Evolutionary conservation across 2,329 filamentous ascomycete species (phyloP).

Genomic region (Cercospora sesami): DNA sequence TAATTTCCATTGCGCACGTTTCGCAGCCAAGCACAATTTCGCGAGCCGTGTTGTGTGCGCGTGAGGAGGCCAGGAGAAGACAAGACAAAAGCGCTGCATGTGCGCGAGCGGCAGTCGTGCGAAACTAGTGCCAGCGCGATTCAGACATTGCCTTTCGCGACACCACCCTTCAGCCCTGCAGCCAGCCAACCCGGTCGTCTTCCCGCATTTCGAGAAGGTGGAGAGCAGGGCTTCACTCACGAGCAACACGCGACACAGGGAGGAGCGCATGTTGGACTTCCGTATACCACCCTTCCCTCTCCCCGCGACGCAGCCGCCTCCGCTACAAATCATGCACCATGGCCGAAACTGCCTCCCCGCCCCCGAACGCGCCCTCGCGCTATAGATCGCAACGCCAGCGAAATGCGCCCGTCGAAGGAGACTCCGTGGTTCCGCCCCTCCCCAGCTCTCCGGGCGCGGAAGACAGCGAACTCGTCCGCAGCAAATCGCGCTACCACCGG

Average conservation of each 20-base stretch:
- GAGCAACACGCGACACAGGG: background rate
- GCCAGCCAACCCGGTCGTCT: background rate
- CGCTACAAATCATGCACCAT: slow-evolving; percentile 25
- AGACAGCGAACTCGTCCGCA: slow-evolving; percentile 31
- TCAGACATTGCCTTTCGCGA: background rate
- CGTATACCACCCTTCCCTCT: background rate
- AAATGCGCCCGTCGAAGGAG: slow-evolving; percentile 18
- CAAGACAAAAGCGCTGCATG: background rate
- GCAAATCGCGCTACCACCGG: slow-evolving; percentile 37
- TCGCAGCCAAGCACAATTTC: background rate
- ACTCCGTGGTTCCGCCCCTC: slow-evolving; percentile 8
- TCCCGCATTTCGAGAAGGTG: background rate
- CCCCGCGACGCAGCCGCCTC: background rate
- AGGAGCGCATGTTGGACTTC: background rate
- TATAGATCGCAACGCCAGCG: slow-evolving; percentile 27
- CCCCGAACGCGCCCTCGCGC: slow-evolving; percentile 21
- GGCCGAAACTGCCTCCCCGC: slow-evolving; percentile 15
- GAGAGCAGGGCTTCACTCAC: background rate
- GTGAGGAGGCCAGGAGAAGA: background rate
- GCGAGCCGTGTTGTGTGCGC: background rate
- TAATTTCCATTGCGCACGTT: slow-evolving; percentile 1
- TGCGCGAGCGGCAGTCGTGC: background rate
- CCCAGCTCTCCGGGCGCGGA: slow-evolving; percentile 20
- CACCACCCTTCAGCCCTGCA: background rate
- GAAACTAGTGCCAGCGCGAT: background rate